These are phyloP conservation scores for Nakazawaea wickerhamii DNA, from an alignment of 805 yeast species.

Conservation along the genomic window DNA sequence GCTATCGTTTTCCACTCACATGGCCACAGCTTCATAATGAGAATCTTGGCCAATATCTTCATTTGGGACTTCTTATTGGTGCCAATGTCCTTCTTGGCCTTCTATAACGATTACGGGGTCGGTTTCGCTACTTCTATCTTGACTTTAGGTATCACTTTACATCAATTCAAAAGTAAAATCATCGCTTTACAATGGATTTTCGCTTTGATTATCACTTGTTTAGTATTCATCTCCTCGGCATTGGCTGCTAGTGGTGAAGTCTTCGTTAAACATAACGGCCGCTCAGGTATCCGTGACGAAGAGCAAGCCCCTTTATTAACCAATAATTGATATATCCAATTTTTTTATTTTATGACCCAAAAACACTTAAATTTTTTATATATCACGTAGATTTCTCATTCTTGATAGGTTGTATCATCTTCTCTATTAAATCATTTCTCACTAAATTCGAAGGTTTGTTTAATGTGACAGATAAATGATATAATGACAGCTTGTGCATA, in stretches of 20 bases:
- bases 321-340: not conserved
- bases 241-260: slow-evolving; percentile 38
- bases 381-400: not conserved
- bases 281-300: slow-evolving; percentile 9
- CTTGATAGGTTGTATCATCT: slow-evolving; percentile 26
- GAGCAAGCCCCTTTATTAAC: slow-evolving; percentile 31
- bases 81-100: slow-evolving; percentile 51
- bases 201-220: slow-evolving; percentile 60
- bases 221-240: slow-evolving; percentile 47
- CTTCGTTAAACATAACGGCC: slow-evolving; percentile 12
- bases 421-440: slow-evolving; percentile 30
- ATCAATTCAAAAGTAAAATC: slow-evolving; percentile 61
- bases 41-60: slow-evolving; percentile 65
- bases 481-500: slow-evolving; percentile 51
- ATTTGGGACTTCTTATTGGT: slow-evolving; percentile 74
- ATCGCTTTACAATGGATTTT: slow-evolving; percentile 85
- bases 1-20: slow-evolving; percentile 67
- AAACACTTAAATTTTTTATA: not conserved
- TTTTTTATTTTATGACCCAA: not conserved
- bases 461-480: slow-evolving; percentile 47
- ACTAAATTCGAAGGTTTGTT: slow-evolving; percentile 37
- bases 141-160: slow-evolving; percentile 60
- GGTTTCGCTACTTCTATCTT: slow-evolving; percentile 56
- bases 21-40: slow-evolving; percentile 45
- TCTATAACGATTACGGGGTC: slow-evolving; percentile 66